These are phyloP conservation scores for Mortierella sp. DNA, from an alignment of 371 early-diverging fungal genomes.

Conservation along the genomic window DNA sequence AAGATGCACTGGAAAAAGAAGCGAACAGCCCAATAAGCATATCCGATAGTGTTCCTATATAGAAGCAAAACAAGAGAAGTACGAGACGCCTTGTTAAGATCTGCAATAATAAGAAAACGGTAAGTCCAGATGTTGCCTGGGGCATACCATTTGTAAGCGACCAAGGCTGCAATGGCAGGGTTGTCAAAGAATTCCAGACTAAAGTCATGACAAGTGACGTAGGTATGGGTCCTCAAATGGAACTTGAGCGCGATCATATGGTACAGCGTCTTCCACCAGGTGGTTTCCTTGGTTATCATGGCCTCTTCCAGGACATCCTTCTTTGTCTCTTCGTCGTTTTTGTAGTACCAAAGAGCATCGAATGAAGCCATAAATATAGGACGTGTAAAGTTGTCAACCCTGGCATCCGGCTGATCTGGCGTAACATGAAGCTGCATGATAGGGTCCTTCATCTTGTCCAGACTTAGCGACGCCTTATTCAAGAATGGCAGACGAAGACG, in stretches of 20 bases:
- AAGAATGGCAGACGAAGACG: slow-evolving; percentile 12
- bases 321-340: background rate
- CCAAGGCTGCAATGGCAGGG: slow-evolving; percentile 26
- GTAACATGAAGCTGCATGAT: slow-evolving; percentile 22
- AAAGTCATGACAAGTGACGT: slow-evolving; percentile 5
- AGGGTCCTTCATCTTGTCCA: slow-evolving; percentile 12
- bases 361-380: slow-evolving; percentile 26
- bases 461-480: background rate
- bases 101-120: no score
- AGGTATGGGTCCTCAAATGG: background rate
- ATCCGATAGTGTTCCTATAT: slow-evolving; percentile 34
- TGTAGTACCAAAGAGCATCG: slow-evolving; percentile 24
- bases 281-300: background rate
- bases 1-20: slow-evolving; percentile 20
- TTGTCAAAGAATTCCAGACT: slow-evolving; percentile 15
- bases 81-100: no score
- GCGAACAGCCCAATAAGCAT: slow-evolving; percentile 27
- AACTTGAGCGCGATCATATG: slow-evolving; percentile 6
- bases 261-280: slow-evolving; percentile 12
- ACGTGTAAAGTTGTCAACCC: slow-evolving; percentile 8
- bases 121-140: no score
- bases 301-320: background rate
- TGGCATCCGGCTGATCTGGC: background rate
- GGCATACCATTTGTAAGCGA: slow-evolving; percentile 34
- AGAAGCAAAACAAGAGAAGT: background rate